Evolutionary conservation across 1,139 yeast species (phyloP).

Genomic region (Taiozyma sp.): DNA sequence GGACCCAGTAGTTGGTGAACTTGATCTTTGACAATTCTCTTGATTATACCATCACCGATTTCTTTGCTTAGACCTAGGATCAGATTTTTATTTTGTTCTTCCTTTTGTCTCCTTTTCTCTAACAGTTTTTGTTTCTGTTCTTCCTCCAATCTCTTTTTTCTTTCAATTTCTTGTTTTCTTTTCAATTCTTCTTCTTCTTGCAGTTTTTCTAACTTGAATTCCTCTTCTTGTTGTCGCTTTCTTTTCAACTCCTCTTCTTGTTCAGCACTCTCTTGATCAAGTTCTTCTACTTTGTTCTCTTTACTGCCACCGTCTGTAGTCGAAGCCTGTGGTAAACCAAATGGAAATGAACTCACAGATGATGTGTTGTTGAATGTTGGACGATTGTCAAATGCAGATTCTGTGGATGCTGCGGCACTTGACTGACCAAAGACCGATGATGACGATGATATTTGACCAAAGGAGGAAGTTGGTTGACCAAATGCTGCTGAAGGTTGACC

Average conservation of each 20-base stretch:
- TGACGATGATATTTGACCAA: neutral
- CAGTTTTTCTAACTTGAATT: neutral
- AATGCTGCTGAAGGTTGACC: neutral
- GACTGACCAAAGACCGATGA: neutral
- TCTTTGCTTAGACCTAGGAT: constrained; percentile 15
- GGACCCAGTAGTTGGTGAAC: constrained; percentile 1
- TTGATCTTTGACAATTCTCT: constrained; percentile 19
- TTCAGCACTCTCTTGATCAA: neutral
- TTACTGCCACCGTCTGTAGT: constrained; percentile 1
- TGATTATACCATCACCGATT: constrained; percentile 21
- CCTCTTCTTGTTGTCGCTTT: constrained; percentile 11
- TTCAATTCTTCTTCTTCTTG: constrained; percentile 2
- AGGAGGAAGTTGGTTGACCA: neutral
- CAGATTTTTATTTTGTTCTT: constrained; percentile 11
- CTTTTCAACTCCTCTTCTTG: constrained; percentile 3
- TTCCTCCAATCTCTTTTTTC: constrained; percentile 5
- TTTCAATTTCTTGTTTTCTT: constrained; percentile 5
- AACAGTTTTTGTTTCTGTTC: constrained; percentile 9
- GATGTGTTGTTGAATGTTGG: neutral
- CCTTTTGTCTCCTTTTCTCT: constrained; percentile 13
- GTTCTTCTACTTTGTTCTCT: constrained; percentile 4
- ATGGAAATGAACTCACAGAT: neutral
- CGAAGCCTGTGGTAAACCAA: neutral
- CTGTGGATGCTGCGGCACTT: neutral
- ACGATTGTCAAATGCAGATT: neutral